Evolutionary conservation across 2,329 filamentous ascomycete species (phyloP), one percentile per base, ranked within the genome.

Genomic region (Aspergillus oerlinghausenensis): DNA sequence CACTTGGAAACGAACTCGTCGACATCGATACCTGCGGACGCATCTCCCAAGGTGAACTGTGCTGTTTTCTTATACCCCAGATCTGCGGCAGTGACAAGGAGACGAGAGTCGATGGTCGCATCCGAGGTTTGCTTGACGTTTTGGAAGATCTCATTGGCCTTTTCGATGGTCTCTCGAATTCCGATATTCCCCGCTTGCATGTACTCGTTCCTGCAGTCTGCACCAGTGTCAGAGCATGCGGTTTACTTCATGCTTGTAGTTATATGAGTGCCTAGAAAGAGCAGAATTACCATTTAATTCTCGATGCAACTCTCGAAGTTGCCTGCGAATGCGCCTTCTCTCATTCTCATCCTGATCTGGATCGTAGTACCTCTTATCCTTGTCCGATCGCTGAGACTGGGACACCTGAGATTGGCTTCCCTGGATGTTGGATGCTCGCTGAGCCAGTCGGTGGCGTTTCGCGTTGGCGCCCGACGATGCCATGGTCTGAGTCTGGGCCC

Each of bases 1-100:
- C 89, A 93, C 73, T 95, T 96, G 0, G 89, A 89, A 14, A 97
- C 85, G 67, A 97, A 95, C 65, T 96, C 90, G 59, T 97, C 92
- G 0, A 95, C 81, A 67, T 97, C 92, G 23, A 99, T 77, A 7
- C 92, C 90, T 51, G 88, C 85, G 2, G 85, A 84, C 1, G 82
- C 77, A 65, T 88, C 88, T 6, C 92, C 92, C 29, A 90, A 80
- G 1, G 88, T 85, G 26, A 95, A 80, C 52, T 87, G 85, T 47
- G 88, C 80, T 0, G 90, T 88, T 69, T 91, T 92, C 64, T 89
- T 90, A 65, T 88, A 87, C 0, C 89, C 88, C 4, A 95, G 75
- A 61, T 97, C 92, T 4, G 90, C 89, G 0, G 90, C 86, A 61
- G 83, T 86, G 50, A 96, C 88, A 3, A 97, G 81, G 26, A 95